Percentiles rank a stretch among this genome's conserved stretches.
These are phyloP conservation scores for Colletotrichum destructivum DNA, from an alignment of 2,329 filamentous ascomycete genomes.

Conservation along the genomic window DNA sequence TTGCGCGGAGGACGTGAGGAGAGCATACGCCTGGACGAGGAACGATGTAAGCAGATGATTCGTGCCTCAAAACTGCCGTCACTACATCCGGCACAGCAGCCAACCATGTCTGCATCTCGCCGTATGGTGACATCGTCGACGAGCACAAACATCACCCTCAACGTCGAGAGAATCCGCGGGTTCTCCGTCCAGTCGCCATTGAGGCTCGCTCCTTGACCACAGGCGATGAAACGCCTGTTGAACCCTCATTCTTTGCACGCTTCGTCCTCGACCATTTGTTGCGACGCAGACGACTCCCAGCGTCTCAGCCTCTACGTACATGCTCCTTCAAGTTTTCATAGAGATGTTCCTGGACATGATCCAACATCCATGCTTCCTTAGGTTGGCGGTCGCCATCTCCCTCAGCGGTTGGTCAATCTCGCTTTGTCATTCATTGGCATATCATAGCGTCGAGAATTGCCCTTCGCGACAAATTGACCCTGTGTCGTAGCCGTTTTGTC, in stretches of 20 bases:
- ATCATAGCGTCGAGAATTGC: not conserved
- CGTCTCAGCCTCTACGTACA: not conserved
- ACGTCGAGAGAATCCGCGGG: not conserved
- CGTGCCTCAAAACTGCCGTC: not conserved
- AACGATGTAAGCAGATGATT: conserved; percentile 21
- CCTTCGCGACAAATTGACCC: not conserved
- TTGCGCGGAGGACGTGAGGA: conserved; percentile 19
- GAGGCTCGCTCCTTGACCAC: conserved; percentile 11
- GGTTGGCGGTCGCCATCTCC: not conserved
- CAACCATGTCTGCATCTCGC: not conserved
- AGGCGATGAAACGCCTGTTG: conserved; percentile 22
- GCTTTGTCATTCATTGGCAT: conserved; percentile 7
- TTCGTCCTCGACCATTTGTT: not conserved
- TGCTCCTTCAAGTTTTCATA: not conserved
- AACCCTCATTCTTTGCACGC: conserved; percentile 8
- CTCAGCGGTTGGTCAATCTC: conserved; percentile 18
- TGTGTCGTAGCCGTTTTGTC: not conserved
- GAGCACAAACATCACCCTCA: conserved; percentile 3
- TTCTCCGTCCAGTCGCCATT: conserved; percentile 7
- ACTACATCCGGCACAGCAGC: not conserved
- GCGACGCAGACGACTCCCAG: not conserved
- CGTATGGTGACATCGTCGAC: not conserved
- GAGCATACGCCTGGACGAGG: conserved; percentile 3
- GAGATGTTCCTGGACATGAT: not conserved
- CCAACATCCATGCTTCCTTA: conserved; percentile 1